Conservation (phyloP, 495 filamentous ascomycete species). For the Elasticomyces elasticus region DNA sequence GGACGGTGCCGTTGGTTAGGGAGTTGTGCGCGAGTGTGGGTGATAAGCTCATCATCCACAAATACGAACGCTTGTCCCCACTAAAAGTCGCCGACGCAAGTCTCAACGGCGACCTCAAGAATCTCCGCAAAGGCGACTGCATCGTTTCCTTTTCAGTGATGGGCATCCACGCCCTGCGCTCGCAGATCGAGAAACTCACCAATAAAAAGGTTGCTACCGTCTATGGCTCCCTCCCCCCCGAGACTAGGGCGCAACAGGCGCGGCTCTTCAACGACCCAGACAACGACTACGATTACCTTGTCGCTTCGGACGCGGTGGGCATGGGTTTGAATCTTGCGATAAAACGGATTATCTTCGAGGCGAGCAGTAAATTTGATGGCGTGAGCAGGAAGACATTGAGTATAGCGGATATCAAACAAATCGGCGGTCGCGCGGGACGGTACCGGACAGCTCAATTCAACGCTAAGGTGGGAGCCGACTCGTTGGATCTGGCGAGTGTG, state of each 20-base stretch:
- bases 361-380: conserved; percentile 57
- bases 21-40: conserved; percentile 71
- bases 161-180: conserved; percentile 70
- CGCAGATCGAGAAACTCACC: conserved; percentile 63
- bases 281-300: conserved; percentile 88
- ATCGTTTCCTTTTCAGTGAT: conserved; percentile 76
- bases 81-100: conserved; percentile 54
- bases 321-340: conserved; percentile 96
- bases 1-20: conserved; percentile 67
- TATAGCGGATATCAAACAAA: conserved; percentile 84
- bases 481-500: conserved; percentile 5
- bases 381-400: conserved; percentile 40
- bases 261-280: conserved; percentile 85
- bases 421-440: conserved; percentile 85
- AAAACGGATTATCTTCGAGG: conserved; percentile 82
- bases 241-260: conserved; percentile 85
- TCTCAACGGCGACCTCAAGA: conserved; percentile 49
- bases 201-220: conserved; percentile 77
- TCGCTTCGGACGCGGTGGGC: conserved; percentile 91
- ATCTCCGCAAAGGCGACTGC: conserved; percentile 81
- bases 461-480: conserved; percentile 15
- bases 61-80: conserved; percentile 72
- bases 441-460: conserved; percentile 55
- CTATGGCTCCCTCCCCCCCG: conserved; percentile 85
- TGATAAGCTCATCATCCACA: conserved; percentile 69